Base-by-base conservation (phyloP, 345 rosid species). In the Populus simonii region DNA sequence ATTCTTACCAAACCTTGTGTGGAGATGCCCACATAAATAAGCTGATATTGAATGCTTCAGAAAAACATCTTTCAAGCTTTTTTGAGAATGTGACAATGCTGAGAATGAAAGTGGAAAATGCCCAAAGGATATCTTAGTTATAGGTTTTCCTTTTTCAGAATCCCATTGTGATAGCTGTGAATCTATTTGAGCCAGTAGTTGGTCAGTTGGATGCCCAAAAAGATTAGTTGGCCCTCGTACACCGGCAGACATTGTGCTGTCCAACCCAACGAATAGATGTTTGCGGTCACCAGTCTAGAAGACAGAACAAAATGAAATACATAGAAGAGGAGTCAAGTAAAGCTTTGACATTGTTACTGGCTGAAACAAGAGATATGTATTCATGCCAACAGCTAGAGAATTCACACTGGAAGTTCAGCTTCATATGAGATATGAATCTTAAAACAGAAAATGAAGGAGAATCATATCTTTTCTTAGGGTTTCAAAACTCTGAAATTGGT, bases 181-280 rank as follows among this genome's bases (percentile, higher is more conserved):
- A 83, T 89, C 96, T 6, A 93, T 79, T 75, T 87, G 84, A 65
- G 80, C 78, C 73, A 96, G 83, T 70, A 96, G 85, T 72, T 93
- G 84, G 66, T 92, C 96, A 23, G 97, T 88, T 76, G 98, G 99
- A 82, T 96, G 99, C 9, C 98, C 98, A 71, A 93, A 91, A 77
- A 96, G 92, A 86, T 93, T 93, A 35, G 98, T 96, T n/a, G 98
- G 98, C 29, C 99, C 94, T 25, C 99, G 91, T 76, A 92, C 71
- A 41, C 99, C 98, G 76, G 91, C 84, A 51, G 87, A 66, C 91
- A 81, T 86, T 10, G 98, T 88, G 83, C 92, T 96, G 78, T 96
- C 99, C 84, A 96, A 82, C 77, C 96, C 97, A 36, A 96, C 94
- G 74, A 96, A 93, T 39, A 93, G 85, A 89, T 91, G 91, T 66